Percentiles rank a stretch among this genome's conserved stretches.
These are phyloP conservation scores for Yamadazyma siamensis DNA, from an alignment of 1,139 yeast genomes.

Conservation along the genomic window DNA sequence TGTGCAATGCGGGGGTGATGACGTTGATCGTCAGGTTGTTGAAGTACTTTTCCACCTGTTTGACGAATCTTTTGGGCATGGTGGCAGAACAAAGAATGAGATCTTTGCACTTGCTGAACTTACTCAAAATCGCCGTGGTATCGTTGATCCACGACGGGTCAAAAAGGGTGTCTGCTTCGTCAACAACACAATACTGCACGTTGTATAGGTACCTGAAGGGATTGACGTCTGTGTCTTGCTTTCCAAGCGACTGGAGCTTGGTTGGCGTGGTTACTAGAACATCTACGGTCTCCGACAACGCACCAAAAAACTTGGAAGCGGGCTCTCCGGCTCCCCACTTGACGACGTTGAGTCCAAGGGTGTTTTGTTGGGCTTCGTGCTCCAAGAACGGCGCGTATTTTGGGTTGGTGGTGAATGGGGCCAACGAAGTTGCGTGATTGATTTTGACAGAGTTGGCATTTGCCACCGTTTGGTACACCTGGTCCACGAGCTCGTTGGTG, in stretches of 20 bases:
- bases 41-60: slow-evolving; percentile 56
- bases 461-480: slow-evolving; percentile 57
- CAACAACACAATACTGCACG: slow-evolving; percentile 68
- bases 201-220: slow-evolving; percentile 47
- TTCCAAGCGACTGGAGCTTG: slow-evolving; percentile 40
- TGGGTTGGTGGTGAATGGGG: slow-evolving; percentile 12
- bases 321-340: slow-evolving; percentile 59
- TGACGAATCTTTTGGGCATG: slow-evolving; percentile 74
- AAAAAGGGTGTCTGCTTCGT: slow-evolving; percentile 93
- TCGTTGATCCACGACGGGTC: slow-evolving; percentile 76
- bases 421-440: slow-evolving; percentile 12
- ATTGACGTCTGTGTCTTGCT: slow-evolving; percentile 41
- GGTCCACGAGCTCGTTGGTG: slow-evolving; percentile 83
- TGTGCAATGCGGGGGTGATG: slow-evolving; percentile 79
- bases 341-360: slow-evolving; percentile 33
- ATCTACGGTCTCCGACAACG: slow-evolving; percentile 58
- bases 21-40: slow-evolving; percentile 61
- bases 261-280: slow-evolving; percentile 83
- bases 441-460: slow-evolving; percentile 33
- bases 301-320: slow-evolving; percentile 47
- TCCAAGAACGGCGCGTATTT: slow-evolving; percentile 22
- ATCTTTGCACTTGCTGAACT: slow-evolving; percentile 55
- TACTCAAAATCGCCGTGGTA: slow-evolving; percentile 55
- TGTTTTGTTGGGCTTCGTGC: slow-evolving; percentile 16
- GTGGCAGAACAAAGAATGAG: slow-evolving; percentile 87